phyloP scores from a whole-genome alignment of 2,329 filamentous ascomycete species.

The Fusarium papillatum region DNA sequence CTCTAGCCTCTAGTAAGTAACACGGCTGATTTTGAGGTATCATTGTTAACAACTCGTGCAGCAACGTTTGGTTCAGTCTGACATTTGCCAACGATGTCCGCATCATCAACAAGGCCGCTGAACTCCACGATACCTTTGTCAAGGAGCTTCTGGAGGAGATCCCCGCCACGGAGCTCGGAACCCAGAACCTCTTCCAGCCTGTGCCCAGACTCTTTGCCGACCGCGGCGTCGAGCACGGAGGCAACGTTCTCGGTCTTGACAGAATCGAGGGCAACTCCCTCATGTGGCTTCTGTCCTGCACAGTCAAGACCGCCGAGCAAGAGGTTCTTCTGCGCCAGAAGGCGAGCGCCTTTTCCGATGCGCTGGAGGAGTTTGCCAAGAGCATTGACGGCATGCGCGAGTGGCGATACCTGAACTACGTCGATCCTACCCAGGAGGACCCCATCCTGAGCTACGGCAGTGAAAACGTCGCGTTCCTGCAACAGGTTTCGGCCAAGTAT shows the following conservation, averaged over 20 bases:
- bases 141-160: constrained; percentile 42
- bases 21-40: too few species aligned
- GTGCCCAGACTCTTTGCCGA: constrained; percentile 42
- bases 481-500: constrained; percentile 47
- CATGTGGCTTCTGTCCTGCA: constrained; percentile 53
- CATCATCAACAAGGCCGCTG: constrained; percentile 47
- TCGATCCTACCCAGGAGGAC: constrained; percentile 50
- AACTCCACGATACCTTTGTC: constrained; percentile 43
- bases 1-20: constrained; percentile 40
- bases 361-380: constrained; percentile 42
- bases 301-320: constrained; percentile 51
- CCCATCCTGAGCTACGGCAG: constrained; percentile 54
- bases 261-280: constrained; percentile 49
- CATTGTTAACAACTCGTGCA: background rate
- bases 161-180: constrained; percentile 40
- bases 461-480: constrained; percentile 49
- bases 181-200: constrained; percentile 49
- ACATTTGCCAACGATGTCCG: constrained; percentile 41
- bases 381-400: constrained; percentile 46
- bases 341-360: constrained; percentile 15
- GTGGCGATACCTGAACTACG: constrained; percentile 60
- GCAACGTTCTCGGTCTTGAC: constrained; percentile 51
- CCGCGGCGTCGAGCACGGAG: constrained; percentile 40
- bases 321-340: constrained; percentile 31
- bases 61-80: constrained; percentile 33